A percentile compares a stretch with the other conserved stretches of the same genome.
phyloP scores from a whole-genome alignment of 2,329 filamentous ascomycete genomes.

The Aspergillus sp. region DNA sequence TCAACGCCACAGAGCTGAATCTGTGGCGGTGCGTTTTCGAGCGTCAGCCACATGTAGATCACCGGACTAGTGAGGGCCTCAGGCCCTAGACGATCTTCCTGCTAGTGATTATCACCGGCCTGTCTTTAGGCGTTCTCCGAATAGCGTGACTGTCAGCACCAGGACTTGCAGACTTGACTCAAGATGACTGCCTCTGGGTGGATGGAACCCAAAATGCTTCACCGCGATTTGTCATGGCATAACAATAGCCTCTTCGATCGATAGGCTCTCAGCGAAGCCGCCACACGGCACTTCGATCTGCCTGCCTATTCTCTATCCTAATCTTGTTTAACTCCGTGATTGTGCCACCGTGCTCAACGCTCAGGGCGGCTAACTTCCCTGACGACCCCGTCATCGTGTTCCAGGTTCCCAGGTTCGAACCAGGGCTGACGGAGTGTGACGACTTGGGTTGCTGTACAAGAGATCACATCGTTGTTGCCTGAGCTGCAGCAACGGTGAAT shows the following conservation, averaged over 20 bases:
- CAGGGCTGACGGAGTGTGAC: background rate
- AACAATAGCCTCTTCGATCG: slow-evolving; percentile 16
- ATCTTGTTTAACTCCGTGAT: background rate
- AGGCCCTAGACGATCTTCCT: background rate
- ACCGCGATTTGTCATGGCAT: slow-evolving; percentile 20
- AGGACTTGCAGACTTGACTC: background rate
- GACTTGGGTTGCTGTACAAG: slow-evolving; percentile 10
- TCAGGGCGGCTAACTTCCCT: slow-evolving; percentile 17
- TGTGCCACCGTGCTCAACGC: slow-evolving; percentile 20
- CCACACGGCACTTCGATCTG: slow-evolving; percentile 8
- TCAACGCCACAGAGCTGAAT: background rate
- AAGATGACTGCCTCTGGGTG: background rate
- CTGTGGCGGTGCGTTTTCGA: background rate
- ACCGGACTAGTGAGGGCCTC: background rate
- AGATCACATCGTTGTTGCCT: slow-evolving; percentile 12
- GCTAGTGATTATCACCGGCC: background rate
- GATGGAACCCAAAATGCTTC: slow-evolving; percentile 3
- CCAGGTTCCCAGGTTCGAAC: slow-evolving; percentile 5
- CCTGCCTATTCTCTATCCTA: background rate
- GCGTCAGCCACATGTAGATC: slow-evolving; percentile 1
- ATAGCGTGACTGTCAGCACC: background rate
- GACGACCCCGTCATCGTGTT: slow-evolving; percentile 9
- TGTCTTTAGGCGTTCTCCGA: no score
- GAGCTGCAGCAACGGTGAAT: slow-evolving; percentile 1
- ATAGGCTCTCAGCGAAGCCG: slow-evolving; percentile 1